Evolutionary conservation across 805 yeast genomes (phyloP).

Genomic region (Candida awuae): DNA sequence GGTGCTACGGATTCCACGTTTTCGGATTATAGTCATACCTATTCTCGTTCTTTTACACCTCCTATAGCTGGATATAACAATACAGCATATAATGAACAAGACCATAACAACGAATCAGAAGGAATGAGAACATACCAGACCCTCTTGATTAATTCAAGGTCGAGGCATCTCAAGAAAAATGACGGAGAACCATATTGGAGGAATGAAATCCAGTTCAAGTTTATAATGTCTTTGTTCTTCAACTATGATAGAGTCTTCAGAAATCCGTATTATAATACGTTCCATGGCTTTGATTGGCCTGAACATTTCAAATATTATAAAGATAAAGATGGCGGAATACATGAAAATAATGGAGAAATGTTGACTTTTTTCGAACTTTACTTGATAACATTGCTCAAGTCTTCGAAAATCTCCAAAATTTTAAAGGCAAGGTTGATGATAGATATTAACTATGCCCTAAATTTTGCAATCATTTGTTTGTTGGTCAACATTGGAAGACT

Average conservation of each 20-base stretch:
- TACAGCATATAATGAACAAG: no score
- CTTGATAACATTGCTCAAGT: slow-evolving; percentile 70
- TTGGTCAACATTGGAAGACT: slow-evolving; percentile 87
- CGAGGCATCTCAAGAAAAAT: slow-evolving; percentile 67
- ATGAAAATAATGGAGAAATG: slow-evolving; percentile 31
- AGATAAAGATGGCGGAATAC: slow-evolving; percentile 20
- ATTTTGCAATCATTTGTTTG: slow-evolving; percentile 42
- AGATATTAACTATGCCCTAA: slow-evolving; percentile 30
- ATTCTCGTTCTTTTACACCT: no score
- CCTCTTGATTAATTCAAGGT: slow-evolving; percentile 24
- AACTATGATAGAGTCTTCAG: slow-evolving; percentile 62
- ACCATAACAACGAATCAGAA: no score
- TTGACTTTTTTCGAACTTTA: slow-evolving; percentile 80
- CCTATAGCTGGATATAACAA: no score
- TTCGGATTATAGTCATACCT: no score
- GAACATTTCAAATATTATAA: slow-evolving; percentile 22
- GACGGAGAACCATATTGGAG: slow-evolving; percentile 94
- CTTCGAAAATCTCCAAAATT: slow-evolving; percentile 75
- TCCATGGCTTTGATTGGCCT: slow-evolving; percentile 32
- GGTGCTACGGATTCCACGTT: no score
- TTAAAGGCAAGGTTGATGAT: slow-evolving; percentile 76
- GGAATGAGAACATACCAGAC: slow-evolving; percentile 22
- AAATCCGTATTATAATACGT: slow-evolving; percentile 40
- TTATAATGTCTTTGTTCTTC: slow-evolving; percentile 55
- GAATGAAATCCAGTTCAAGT: slow-evolving; percentile 77